Base-by-base conservation (phyloP, 257 asterid genomes). In the Forsythia viridissima region DNA sequence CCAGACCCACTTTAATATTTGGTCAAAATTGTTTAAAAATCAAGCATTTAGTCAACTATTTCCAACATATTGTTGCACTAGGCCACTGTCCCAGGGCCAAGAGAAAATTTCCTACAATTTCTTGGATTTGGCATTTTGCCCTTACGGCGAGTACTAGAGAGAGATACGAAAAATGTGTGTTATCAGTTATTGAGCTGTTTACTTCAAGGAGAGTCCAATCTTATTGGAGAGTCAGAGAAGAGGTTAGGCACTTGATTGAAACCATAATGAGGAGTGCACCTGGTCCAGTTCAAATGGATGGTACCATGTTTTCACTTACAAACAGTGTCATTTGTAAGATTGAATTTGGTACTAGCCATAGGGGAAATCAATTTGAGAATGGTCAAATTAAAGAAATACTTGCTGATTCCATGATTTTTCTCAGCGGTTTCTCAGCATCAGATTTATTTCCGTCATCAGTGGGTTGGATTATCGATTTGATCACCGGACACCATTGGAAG, bases 391-490 rank as follows among this genome's bases (percentile, higher is more conserved):
- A 67, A 51, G 38, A 77, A 18, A 34, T 77, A 3, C 38, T 77
- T 44, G 80, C 15, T 44, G 80, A 77, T 41, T 42, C 80, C 67
- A 67, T 77, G 75, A 43, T 16, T 15, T 16, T 77, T 42, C 48
- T 77, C 48, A 43, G 44, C 24, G 59, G 67, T 48, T 77, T 76
- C 3, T 40, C 80, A 37, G 66, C 68, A 3, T 71, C 71, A 42
- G 80, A 77, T 43, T 77, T 77, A 21, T 77, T 77, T 37, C 34
- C 73, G 0, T 70, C 65, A 30, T 20, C 37, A 6, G 5, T 66
- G 34, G 80, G 80, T 43, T 42, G 74, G 80, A 20, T 77, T 10
- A 34, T 77, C 4, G 80, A 77, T 77, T 10, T 30, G 55, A 1
- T 43, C 0, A 65, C 68, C 15, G 67, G 67, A 42, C 65, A 15